These are phyloP conservation scores for Kokia cookei DNA, from an alignment of 441 rosid genomes.

Conservation along the genomic window DNA sequence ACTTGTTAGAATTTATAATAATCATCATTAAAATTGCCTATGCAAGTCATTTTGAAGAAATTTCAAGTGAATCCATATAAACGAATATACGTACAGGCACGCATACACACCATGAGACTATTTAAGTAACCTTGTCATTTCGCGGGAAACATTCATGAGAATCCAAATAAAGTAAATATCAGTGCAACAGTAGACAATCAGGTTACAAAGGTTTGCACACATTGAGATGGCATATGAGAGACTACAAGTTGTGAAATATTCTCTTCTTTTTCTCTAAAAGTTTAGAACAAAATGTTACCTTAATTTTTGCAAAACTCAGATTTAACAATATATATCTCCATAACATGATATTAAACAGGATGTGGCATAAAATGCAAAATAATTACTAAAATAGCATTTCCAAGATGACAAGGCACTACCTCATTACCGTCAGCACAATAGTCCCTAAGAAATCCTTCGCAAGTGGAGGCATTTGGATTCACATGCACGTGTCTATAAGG, in stretches of 20 bases:
- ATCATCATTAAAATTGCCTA: not conserved
- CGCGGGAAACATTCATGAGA: not conserved
- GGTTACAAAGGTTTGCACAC: not conserved
- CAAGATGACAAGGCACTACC: conserved; percentile 38
- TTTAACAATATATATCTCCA: not conserved
- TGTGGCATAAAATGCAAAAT: not conserved
- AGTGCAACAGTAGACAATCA: not conserved
- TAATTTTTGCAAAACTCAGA: not conserved
- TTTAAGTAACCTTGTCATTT: not conserved
- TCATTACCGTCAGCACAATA: conserved; percentile 90
- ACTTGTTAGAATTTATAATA: not conserved
- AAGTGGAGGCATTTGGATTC: conserved; percentile 71
- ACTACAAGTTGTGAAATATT: not conserved
- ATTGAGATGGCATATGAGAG: not conserved
- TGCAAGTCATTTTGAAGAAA: not conserved
- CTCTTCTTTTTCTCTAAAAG: not conserved
- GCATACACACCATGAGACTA: not conserved
- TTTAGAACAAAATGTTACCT: not conserved
- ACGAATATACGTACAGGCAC: not conserved
- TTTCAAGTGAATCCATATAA: not conserved
- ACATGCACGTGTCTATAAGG: conserved; percentile 96
- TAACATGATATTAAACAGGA: not conserved
- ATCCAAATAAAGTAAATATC: not conserved
- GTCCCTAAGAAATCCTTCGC: conserved; percentile 88
- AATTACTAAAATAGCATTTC: not conserved